These are phyloP conservation scores for Fusarium anthophilum DNA, from an alignment of 2,329 filamentous ascomycete genomes.

Conservation along the genomic window DNA sequence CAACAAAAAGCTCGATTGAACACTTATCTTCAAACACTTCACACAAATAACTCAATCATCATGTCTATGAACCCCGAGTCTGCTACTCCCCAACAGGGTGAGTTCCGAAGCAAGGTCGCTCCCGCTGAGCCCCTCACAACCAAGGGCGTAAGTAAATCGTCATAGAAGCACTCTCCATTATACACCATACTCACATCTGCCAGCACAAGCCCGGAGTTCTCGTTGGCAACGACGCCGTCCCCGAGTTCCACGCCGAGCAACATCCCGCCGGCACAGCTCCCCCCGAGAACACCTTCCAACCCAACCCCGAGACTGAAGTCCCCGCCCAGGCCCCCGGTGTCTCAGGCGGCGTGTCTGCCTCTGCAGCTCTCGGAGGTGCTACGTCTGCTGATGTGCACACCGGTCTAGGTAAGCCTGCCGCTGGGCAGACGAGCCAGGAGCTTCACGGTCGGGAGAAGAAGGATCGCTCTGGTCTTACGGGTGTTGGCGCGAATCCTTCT, in stretches of 20 bases:
- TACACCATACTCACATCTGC: slow-evolving; percentile 12
- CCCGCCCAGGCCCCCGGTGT: slow-evolving; percentile 49
- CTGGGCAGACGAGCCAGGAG: slow-evolving; percentile 55
- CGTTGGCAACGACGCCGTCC: slow-evolving; percentile 65
- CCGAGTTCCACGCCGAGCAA: slow-evolving; percentile 71
- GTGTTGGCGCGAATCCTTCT: slow-evolving; percentile 47
- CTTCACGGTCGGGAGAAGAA: slow-evolving; percentile 50
- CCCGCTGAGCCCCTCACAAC: slow-evolving; percentile 62
- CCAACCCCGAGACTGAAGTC: slow-evolving; percentile 49
- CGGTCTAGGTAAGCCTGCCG: slow-evolving; percentile 54
- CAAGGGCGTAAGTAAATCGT: slow-evolving; percentile 58
- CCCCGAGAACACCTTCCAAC: slow-evolving; percentile 50
- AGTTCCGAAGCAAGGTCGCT: slow-evolving; percentile 63
- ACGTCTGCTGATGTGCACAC: slow-evolving; percentile 57
- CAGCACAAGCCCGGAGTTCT: slow-evolving; percentile 72
- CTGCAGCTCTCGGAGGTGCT: slow-evolving; percentile 54
- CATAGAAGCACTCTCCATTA: not conserved
- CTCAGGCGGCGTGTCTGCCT: slow-evolving; percentile 43
- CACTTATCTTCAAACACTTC: not conserved
- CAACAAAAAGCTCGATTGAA: not conserved
- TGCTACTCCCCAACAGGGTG: slow-evolving; percentile 60
- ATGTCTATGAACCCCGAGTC: slow-evolving; percentile 64
- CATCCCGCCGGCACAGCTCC: slow-evolving; percentile 72
- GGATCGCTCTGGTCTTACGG: slow-evolving; percentile 51
- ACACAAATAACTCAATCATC: slow-evolving; percentile 18